Base-by-base conservation (phyloP, 768 basidiomycete genomes). In the Peribolospora kevripleyi region DNA sequence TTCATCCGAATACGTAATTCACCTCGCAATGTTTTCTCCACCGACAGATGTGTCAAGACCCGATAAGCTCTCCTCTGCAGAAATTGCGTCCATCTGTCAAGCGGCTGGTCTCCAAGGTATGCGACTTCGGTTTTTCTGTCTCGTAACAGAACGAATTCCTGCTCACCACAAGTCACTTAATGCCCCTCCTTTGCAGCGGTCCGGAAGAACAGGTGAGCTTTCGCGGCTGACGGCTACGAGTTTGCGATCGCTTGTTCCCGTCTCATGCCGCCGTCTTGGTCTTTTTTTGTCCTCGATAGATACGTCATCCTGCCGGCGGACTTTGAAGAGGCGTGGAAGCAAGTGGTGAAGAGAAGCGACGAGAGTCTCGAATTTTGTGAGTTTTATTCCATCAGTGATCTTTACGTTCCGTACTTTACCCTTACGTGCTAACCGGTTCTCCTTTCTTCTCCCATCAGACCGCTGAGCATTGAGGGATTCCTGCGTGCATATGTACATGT, bases 281-380 rank as follows among this genome's bases (percentile, higher is more conserved):
- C 14, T 14, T 5, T 46, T 46, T 9, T 14, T 13, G 7, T 7
- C 7, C 14, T 38, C 25, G 25, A 41, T 54, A 61, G 62, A 48
- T 98, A 98, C 70, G 78, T 98, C 49, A 90, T 98, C 65, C 72
- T 97, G 25, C 91, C 93, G 0, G 77, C 82, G 10, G 93, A 98
- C 75, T 97, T 98, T 63, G 93, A 98, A 67, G 91, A 97, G 68
- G 88, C 88, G 65, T 98, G 90, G 90, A 97, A 95, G 76, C 88
- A 87, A 82, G 84, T 81, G 42, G 86, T 97, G 77, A 97, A 95
- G 74, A 77, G 84, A 63, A 76, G 78, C 46, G 86, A 97, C 71
- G 91, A 97, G 64, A 95, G 87, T 39, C 83, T 84, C 70, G 91
- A 93, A 60, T 98, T 98, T 68, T 98, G 88, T 82, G 62, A 60